A percentile compares a stretch with the other conserved stretches of the same genome.
Evolutionary conservation across 1,284 basidiomycete species (phyloP).

Genomic region (Trametes sp.): DNA sequence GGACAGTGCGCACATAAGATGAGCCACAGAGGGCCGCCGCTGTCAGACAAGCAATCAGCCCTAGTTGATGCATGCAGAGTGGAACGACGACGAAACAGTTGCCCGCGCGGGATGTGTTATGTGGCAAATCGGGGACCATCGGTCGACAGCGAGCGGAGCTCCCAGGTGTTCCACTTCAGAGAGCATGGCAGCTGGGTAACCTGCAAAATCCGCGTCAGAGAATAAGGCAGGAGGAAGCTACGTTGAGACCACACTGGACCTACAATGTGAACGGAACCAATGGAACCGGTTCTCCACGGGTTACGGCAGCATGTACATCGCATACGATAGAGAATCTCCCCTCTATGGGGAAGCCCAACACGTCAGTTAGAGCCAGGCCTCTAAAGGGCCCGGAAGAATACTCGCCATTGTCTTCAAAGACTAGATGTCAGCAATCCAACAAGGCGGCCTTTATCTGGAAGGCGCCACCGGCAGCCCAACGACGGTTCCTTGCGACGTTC

Average conservation of each 20-base stretch:
- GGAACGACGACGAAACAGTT: neutral
- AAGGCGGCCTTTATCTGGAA: neutral
- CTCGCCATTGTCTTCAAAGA: no score
- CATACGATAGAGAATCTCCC: neutral
- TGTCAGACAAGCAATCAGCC: conserved; percentile 17
- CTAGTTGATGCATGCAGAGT: neutral
- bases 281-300: neutral
- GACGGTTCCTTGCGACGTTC: neutral
- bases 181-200: no score
- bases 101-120: neutral
- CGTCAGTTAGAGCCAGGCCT: neutral
- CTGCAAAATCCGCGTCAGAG: no score
- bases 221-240: no score
- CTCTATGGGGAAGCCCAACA: neutral
- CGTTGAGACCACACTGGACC: neutral
- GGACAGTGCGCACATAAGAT: conserved; percentile 2
- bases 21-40: conserved; percentile 3
- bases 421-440: neutral
- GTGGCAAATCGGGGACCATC: neutral
- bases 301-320: neutral
- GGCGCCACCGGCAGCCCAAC: neutral
- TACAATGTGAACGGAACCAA: neutral
- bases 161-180: no score
- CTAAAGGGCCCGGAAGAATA: neutral
- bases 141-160: no score